A percentile compares a stretch with the other conserved stretches of the same genome.
phyloP scores from a whole-genome alignment of 2,329 filamentous ascomycete genomes.

The Hymenotorrendiella dingleyae region DNA sequence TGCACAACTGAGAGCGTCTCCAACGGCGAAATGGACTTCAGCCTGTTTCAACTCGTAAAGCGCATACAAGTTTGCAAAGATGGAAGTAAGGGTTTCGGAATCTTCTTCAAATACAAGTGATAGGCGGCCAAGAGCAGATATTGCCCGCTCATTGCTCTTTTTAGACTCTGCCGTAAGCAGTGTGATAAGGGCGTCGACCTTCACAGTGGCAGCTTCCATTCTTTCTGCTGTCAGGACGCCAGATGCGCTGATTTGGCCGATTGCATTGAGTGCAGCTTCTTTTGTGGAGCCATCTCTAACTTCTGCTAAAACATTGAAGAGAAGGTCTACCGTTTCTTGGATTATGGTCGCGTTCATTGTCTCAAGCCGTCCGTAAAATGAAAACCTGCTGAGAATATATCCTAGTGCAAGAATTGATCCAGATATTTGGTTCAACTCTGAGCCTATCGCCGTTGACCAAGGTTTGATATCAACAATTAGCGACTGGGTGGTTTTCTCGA shows the following conservation, averaged over 20 bases:
- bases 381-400: conserved; percentile 50
- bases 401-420: conserved; percentile 54
- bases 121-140: conserved; percentile 72
- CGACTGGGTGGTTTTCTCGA: conserved; percentile 38
- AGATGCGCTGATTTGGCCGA: conserved; percentile 58
- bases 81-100: conserved; percentile 39
- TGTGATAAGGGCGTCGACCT: conserved; percentile 41
- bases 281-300: conserved; percentile 50
- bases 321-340: conserved; percentile 36
- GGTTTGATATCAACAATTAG: conserved; percentile 41
- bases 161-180: conserved; percentile 65
- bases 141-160: conserved; percentile 74
- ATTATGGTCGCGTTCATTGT: conserved; percentile 33
- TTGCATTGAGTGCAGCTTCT: conserved; percentile 49
- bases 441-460: conserved; percentile 53
- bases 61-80: conserved; percentile 64
- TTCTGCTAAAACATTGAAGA: conserved; percentile 46
- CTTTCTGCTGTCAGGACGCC: conserved; percentile 36
- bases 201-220: conserved; percentile 18
- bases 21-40: conserved; percentile 85
- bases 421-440: conserved; percentile 51
- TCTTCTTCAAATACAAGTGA: conserved; percentile 54
- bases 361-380: conserved; percentile 40
- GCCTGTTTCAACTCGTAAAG: conserved; percentile 80
- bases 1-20: conserved; percentile 77